Evolutionary conservation across 257 asterid genomes (phyloP), one percentile per base, ranked within the genome.

Genomic region (Gentiana straminea): DNA sequence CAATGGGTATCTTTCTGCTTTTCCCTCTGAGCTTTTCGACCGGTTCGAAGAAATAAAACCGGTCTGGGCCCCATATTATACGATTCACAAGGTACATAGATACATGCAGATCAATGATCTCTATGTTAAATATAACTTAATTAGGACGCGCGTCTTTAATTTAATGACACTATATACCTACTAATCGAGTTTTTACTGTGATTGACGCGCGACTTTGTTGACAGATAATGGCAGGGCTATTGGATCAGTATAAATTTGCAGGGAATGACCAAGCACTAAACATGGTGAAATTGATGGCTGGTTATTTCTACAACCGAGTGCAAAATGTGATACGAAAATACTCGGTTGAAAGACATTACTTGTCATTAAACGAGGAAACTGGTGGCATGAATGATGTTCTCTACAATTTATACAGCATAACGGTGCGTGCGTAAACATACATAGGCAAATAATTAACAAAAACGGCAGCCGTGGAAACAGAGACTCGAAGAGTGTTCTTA

Each of bases 361-460:
- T 13, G 3, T 62, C 90, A 5, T 60, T 91, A 45, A 91, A 91
- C n/a, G 96, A 87, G 64, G 98, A 91, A 77, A 70, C 81, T 13
- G 97, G 98, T 51, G 98, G 98, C 75, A 91, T 91, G 98, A 91
- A 91, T 55, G 98, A 91, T 49, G 81, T 85, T 46, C 94, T 91
- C 45, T 87, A 91, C 78, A 75, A 57, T 59, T 59, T 91, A 47
- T 83, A 82, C 75, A 66, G 67, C 58, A 62, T 87, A 51, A 86
- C 96, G 75, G 98, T 90, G 66, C 0, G 86, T 38, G 49, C 9
- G 1, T 53, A 10, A 33, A 35, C 37, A n/a, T 2, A 5, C 8
- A 39, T 5, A 32, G 24, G 24, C 24, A 24, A 24, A 24, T 24
- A 24, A 24, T 24, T 24, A 24, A 24, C 24, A 24, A 24, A 24